phyloP scores from a whole-genome alignment of 139 green algal species.

The Coelastrella sp. region DNA sequence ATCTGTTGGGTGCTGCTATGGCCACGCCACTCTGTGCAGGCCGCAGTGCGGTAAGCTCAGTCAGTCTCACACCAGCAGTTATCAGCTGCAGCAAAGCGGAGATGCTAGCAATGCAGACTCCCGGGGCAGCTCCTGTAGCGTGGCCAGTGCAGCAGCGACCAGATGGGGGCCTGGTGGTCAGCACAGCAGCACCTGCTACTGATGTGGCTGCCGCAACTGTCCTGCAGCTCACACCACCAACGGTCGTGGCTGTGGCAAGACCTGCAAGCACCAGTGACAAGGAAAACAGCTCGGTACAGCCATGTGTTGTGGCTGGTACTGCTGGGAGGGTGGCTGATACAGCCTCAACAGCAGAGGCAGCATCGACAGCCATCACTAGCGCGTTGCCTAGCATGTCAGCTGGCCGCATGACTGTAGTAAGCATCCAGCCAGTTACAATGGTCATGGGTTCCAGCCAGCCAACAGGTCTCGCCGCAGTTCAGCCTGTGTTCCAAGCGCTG shows the following conservation, averaged over 20 bases:
- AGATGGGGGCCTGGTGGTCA: constrained; percentile 32
- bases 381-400: neutral
- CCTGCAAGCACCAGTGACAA: neutral
- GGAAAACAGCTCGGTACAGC: neutral
- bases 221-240: constrained; percentile 14
- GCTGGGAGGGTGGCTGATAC: neutral
- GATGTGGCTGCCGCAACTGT: neutral
- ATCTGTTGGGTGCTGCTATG: too few species aligned
- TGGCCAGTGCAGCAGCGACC: constrained; percentile 38
- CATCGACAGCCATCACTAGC: neutral
- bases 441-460: neutral
- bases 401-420: neutral
- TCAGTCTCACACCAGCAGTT: constrained; percentile 35
- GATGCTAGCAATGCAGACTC: neutral
- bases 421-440: constrained; percentile 33
- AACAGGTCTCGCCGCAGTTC: neutral
- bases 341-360: neutral
- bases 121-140: constrained; percentile 2
- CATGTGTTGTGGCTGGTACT: neutral
- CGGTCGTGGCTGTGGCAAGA: neutral
- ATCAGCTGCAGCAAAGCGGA: constrained; percentile 26
- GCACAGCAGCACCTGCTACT: neutral
- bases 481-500: neutral
- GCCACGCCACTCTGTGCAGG: too few species aligned
- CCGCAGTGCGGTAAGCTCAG: neutral